These are phyloP conservation scores for Tephrocybe sp. DNA, from an alignment of 768 basidiomycete genomes.

Conservation along the genomic window DNA sequence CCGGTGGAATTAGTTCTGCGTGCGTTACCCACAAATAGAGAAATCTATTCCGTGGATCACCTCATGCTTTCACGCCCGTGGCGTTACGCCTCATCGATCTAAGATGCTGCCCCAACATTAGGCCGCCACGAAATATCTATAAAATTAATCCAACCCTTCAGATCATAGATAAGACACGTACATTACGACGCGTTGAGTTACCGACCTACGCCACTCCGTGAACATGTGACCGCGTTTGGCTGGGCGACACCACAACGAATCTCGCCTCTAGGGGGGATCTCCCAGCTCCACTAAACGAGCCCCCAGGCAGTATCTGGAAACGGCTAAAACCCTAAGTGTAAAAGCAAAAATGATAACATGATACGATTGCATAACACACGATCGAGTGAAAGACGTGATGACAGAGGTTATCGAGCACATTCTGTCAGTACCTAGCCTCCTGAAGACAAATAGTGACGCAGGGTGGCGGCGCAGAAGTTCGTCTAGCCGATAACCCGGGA, in stretches of 20 bases:
- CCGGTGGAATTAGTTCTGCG: background rate
- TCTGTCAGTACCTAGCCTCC: constrained; percentile 11
- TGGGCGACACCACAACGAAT: background rate
- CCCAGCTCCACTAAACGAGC: background rate
- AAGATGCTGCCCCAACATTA: background rate
- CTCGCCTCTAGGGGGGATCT: background rate
- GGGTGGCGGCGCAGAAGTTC: constrained; percentile 10
- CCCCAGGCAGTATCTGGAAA: background rate
- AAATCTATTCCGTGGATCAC: background rate
- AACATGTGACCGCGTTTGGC: constrained; percentile 10
- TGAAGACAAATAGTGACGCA: constrained; percentile 7
- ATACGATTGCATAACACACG: constrained; percentile 2
- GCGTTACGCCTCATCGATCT: background rate
- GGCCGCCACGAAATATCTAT: background rate
- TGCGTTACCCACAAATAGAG: background rate
- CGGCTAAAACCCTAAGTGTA: constrained; percentile 8
- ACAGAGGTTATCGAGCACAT: constrained; percentile 13
- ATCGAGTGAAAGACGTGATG: constrained; percentile 3
- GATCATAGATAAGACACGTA: background rate
- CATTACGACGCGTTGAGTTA: background rate
- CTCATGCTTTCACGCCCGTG: background rate
- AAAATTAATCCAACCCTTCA: background rate
- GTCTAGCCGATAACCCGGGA: background rate
- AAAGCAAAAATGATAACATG: background rate
- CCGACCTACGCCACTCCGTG: constrained; percentile 5